Conservation (phyloP, 108 stramenopile species). For the Bacterosira constricta region DNA sequence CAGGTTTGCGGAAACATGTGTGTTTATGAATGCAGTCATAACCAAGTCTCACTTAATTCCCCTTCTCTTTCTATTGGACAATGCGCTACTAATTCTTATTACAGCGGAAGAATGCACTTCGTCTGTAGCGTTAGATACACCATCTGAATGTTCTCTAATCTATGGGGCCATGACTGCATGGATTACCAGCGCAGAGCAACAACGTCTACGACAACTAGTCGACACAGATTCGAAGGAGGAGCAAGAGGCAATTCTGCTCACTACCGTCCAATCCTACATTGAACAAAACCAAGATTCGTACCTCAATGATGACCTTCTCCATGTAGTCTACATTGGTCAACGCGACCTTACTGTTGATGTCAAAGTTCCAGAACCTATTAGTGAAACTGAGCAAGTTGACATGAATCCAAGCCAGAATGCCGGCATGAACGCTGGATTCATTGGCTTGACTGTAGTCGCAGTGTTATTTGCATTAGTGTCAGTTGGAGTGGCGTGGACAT, state of each 20-base stretch:
- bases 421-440: neutral
- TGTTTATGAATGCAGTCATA: neutral
- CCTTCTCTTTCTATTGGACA: neutral
- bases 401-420: neutral
- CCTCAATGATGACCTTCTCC: slow-evolving; percentile 11
- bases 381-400: neutral
- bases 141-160: slow-evolving; percentile 8
- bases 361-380: neutral
- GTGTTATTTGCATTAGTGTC: neutral
- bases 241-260: neutral
- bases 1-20: too few species aligned
- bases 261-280: slow-evolving; percentile 10
- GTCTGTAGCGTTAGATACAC: neutral
- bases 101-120: slow-evolving; percentile 7
- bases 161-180: slow-evolving; percentile 20
- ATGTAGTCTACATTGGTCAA: slow-evolving; percentile 13
- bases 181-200: neutral
- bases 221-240: neutral
- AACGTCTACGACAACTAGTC: slow-evolving; percentile 5
- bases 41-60: neutral
- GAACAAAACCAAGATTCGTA: slow-evolving; percentile 13
- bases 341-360: neutral
- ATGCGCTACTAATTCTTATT: too few species aligned
- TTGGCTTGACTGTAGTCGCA: neutral
- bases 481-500: neutral